Evolutionary conservation across 495 filamentous ascomycete genomes (phyloP).

Genomic region (Copromyces sp.): DNA sequence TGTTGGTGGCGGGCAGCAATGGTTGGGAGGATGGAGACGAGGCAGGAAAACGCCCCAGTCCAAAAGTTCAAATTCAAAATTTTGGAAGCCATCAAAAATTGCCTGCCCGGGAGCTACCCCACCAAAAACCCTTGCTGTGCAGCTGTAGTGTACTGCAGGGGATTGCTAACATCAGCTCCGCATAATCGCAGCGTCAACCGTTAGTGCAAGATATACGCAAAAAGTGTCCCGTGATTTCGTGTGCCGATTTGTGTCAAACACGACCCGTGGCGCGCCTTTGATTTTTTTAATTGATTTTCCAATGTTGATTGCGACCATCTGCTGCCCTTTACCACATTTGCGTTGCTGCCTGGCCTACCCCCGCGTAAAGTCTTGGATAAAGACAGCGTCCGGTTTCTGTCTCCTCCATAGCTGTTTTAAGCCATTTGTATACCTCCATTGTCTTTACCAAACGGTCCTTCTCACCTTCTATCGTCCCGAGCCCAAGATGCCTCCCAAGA

Average conservation of each 20-base stretch:
- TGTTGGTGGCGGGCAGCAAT: neutral
- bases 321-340: neutral
- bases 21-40: neutral
- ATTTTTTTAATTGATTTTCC: neutral
- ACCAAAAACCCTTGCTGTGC: neutral
- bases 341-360: neutral
- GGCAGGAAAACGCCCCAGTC: neutral
- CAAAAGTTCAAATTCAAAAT: neutral
- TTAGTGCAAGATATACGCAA: neutral
- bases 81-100: neutral
- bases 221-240: neutral
- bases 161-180: neutral
- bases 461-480: neutral
- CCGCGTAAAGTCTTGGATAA: neutral
- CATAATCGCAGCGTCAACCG: neutral
- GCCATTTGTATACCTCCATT: neutral
- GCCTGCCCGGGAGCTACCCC: neutral
- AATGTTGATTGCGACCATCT: neutral
- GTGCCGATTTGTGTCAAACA: neutral
- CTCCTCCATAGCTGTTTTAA: neutral
- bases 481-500: slow-evolving; percentile 16
- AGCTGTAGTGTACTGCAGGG: neutral
- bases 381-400: neutral
- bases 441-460: neutral
- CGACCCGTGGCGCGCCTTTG: neutral